phyloP scores from a whole-genome alignment of 2,329 filamentous ascomycete species.

The Periconia sp. region DNA sequence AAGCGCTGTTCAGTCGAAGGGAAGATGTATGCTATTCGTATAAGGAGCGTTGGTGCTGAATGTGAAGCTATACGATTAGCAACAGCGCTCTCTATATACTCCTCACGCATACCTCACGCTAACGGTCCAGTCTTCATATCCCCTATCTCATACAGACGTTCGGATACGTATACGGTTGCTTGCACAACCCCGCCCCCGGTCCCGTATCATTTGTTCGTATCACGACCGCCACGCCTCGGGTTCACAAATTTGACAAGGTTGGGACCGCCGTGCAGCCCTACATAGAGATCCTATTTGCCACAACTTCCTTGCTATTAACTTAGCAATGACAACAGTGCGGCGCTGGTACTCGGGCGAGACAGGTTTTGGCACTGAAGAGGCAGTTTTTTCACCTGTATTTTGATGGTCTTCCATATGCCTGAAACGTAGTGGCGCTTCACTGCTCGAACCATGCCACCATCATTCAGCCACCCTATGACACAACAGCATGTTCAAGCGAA shows the following conservation, averaged over 20 bases:
- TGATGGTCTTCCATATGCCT: too few species aligned
- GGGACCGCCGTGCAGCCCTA: too few species aligned
- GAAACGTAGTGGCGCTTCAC: too few species aligned
- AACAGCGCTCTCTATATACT: conserved; percentile 1
- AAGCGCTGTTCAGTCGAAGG: background rate
- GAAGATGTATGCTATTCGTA: background rate
- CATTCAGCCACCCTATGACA: too few species aligned
- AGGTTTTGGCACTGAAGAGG: too few species aligned
- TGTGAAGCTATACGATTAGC: background rate
- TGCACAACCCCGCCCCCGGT: background rate
- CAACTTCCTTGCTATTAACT: too few species aligned
- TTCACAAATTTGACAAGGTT: background rate
- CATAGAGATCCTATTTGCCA: too few species aligned
- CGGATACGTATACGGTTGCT: background rate
- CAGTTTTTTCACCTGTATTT: too few species aligned
- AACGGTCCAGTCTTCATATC: conserved; percentile 1
- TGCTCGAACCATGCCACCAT: too few species aligned
- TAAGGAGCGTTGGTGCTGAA: background rate
- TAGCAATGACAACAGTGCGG: too few species aligned
- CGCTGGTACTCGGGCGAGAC: too few species aligned
- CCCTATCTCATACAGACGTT: conserved; percentile 1
- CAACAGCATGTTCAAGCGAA: too few species aligned
- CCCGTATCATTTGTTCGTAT: background rate
- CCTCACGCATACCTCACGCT: background rate
- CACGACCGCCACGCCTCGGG: background rate